Conservation (phyloP, 306 rosid genomes). For the Rosa multiflora region DNA sequence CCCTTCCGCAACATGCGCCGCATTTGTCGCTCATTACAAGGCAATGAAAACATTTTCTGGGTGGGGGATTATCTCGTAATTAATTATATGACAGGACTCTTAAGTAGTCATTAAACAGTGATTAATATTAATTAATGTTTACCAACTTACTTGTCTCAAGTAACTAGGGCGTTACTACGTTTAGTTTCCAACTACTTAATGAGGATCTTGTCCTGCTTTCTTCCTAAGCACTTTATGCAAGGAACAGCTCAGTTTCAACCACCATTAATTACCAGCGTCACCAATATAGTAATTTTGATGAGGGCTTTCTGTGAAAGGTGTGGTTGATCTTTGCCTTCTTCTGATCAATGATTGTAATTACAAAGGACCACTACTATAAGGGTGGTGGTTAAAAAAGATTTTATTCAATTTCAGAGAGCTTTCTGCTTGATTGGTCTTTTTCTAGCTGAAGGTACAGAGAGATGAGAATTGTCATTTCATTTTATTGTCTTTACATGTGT, state of each 20-base stretch:
- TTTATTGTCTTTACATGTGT: background rate
- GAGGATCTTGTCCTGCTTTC: conserved; percentile 10
- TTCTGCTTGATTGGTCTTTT: conserved; percentile 5
- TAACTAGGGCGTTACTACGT: background rate
- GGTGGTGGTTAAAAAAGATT: conserved; percentile 20
- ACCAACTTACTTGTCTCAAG: background rate
- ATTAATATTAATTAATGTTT: background rate
- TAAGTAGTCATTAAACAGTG: background rate
- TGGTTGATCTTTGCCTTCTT: conserved; percentile 40
- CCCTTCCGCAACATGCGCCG: conserved; percentile 19
- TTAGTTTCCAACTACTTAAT: background rate
- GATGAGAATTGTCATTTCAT: background rate
- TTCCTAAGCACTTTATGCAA: conserved; percentile 11
- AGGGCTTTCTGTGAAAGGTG: conserved; percentile 26
- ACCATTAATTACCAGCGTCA: conserved; percentile 11
- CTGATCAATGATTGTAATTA: conserved; percentile 23
- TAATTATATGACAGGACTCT: background rate
- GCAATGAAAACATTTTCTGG: background rate
- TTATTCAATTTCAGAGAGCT: conserved; percentile 14
- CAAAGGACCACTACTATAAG: conserved; percentile 24
- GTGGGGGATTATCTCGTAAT: background rate
- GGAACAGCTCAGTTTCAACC: conserved; percentile 32
- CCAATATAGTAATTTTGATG: conserved; percentile 21
- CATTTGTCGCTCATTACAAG: conserved; percentile 8
- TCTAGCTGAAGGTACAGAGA: background rate